These are phyloP conservation scores for Fomitopsis pulvina DNA, from an alignment of 768 basidiomycete genomes.

Conservation along the genomic window DNA sequence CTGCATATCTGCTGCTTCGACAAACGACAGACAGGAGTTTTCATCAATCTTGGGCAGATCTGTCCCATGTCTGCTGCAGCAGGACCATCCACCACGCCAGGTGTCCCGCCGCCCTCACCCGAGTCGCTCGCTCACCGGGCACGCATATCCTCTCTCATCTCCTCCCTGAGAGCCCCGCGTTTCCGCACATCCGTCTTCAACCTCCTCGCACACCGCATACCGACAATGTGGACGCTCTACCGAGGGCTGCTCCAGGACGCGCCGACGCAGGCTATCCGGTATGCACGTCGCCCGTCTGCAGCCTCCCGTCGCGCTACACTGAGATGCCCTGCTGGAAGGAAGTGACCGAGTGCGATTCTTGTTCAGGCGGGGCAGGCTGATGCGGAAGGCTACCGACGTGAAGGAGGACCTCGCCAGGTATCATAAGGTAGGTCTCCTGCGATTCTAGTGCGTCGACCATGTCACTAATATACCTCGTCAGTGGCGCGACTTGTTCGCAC, in stretches of 20 bases:
- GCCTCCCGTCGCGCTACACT: too few species aligned
- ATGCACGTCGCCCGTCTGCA: too few species aligned
- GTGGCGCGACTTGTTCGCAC: constrained; percentile 55
- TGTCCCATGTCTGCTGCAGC: too few species aligned
- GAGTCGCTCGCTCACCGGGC: constrained; percentile 38
- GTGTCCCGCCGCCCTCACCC: constrained; percentile 3
- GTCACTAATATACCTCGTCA: constrained; percentile 20
- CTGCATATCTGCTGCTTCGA: too few species aligned
- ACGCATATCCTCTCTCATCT: constrained; percentile 44
- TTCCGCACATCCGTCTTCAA: constrained; percentile 61
- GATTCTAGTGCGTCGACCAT: neutral
- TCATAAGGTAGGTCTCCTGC: constrained; percentile 42
- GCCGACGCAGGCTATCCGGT: constrained; percentile 47
- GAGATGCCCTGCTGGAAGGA: constrained; percentile 47
- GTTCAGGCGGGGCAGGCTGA: constrained; percentile 44
- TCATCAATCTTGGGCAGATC: too few species aligned
- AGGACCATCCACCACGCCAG: neutral
- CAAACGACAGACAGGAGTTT: too few species aligned
- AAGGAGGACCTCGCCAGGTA: constrained; percentile 40
- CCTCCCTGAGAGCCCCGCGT: constrained; percentile 50
- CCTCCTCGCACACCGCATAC: constrained; percentile 65
- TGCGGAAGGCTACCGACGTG: constrained; percentile 49
- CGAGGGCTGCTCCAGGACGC: constrained; percentile 56
- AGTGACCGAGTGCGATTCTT: constrained; percentile 44
- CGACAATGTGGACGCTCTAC: constrained; percentile 75